These are phyloP conservation scores for Yamadazyma diospyri DNA, from an alignment of 1,139 yeast genomes.

Conservation along the genomic window DNA sequence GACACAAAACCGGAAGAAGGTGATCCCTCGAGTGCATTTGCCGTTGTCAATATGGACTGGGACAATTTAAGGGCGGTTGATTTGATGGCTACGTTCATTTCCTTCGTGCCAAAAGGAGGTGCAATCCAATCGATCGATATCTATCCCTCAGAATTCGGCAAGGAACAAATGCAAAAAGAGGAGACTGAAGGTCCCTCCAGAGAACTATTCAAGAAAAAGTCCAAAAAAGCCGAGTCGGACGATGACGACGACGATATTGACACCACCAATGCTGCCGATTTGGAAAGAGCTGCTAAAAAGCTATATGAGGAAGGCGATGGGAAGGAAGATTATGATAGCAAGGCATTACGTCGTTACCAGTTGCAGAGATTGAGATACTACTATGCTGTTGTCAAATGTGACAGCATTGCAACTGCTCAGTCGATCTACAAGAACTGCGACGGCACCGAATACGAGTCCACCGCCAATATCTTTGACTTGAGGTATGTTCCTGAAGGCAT, in stretches of 20 bases:
- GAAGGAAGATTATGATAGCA: slow-evolving; percentile 68
- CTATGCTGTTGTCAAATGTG: slow-evolving; percentile 91
- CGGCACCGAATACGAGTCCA: slow-evolving; percentile 93
- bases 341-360: slow-evolving; percentile 73
- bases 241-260: slow-evolving; percentile 46
- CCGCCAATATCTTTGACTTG: slow-evolving; percentile 90
- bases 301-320: slow-evolving; percentile 71
- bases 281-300: slow-evolving; percentile 57
- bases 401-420: slow-evolving; percentile 67
- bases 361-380: slow-evolving; percentile 83
- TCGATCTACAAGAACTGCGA: slow-evolving; percentile 82
- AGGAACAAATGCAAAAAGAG: slow-evolving; percentile 86
- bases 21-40: slow-evolving; percentile 77
- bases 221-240: slow-evolving; percentile 34
- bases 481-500: slow-evolving; percentile 91
- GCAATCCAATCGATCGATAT: slow-evolving; percentile 65
- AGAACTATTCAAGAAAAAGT: slow-evolving; percentile 60
- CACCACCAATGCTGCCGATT: slow-evolving; percentile 37
- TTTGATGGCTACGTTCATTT: slow-evolving; percentile 81
- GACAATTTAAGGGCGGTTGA: slow-evolving; percentile 86
- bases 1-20: slow-evolving; percentile 69
- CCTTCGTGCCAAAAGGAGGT: slow-evolving; percentile 82
- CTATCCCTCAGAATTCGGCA: slow-evolving; percentile 94
- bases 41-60: slow-evolving; percentile 97
- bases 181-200: slow-evolving; percentile 91